These are phyloP conservation scores for Phytophthora tubulina DNA, from an alignment of 352 stramenopile species.

Conservation along the genomic window DNA sequence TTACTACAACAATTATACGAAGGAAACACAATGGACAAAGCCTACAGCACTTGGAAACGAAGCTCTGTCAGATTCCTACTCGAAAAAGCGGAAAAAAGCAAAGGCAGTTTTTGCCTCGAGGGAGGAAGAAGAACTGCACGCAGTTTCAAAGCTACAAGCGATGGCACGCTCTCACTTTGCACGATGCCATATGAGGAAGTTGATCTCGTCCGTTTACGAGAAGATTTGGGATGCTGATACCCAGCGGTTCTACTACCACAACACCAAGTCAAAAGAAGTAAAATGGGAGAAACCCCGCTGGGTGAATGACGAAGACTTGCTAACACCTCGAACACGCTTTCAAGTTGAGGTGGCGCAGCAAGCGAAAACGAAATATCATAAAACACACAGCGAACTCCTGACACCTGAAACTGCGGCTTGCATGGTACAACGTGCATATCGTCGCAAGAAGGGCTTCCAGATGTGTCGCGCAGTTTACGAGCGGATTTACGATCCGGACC, in stretches of 20 bases:
- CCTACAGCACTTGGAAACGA: conserved; percentile 53
- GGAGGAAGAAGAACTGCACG: conserved; percentile 42
- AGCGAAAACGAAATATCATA: conserved; percentile 4
- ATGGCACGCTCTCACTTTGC: conserved; percentile 67
- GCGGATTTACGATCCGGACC: conserved; percentile 69
- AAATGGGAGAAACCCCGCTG: conserved; percentile 76
- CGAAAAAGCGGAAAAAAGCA: conserved; percentile 13
- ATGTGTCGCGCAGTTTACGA: conserved; percentile 71
- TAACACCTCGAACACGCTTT: conserved; percentile 59
- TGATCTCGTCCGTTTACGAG: conserved; percentile 82
- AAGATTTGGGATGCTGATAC: conserved; percentile 76
- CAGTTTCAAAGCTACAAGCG: conserved; percentile 57
- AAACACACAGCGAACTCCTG: conserved; percentile 20
- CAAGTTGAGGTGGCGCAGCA: not conserved
- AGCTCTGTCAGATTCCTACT: conserved; percentile 12
- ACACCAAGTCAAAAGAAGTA: conserved; percentile 72
- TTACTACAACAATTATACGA: conserved; percentile 84
- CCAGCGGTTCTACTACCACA: conserved; percentile 83
- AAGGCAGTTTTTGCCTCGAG: conserved; percentile 30
- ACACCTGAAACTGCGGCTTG: conserved; percentile 51
- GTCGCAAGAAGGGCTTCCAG: conserved; percentile 56
- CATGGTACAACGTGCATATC: conserved; percentile 70
- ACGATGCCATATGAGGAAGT: conserved; percentile 54
- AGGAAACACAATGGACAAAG: conserved; percentile 76
- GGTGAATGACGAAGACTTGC: conserved; percentile 71